phyloP scores from a whole-genome alignment of 495 filamentous ascomycete species.

The Bryoglossum gracile region DNA sequence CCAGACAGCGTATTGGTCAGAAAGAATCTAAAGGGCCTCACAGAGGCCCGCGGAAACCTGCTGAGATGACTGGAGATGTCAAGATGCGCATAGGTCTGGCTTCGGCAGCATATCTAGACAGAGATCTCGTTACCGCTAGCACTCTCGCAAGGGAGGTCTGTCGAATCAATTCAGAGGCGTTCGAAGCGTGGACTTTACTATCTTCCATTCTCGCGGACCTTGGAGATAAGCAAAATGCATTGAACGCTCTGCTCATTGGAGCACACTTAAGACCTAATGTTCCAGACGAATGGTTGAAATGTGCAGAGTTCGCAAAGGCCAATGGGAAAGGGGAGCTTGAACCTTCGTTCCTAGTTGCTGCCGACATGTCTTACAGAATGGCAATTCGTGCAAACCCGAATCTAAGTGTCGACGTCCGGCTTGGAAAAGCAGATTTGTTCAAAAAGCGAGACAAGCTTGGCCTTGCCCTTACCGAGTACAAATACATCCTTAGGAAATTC shows the following conservation, averaged over 20 bases:
- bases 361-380: slow-evolving; percentile 61
- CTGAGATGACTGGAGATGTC: slow-evolving; percentile 68
- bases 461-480: slow-evolving; percentile 56
- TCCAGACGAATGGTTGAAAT: slow-evolving; percentile 57
- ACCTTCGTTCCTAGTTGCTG: slow-evolving; percentile 43
- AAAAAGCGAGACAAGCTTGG: slow-evolving; percentile 48
- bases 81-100: slow-evolving; percentile 64
- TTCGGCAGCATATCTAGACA: slow-evolving; percentile 59
- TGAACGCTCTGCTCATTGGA: slow-evolving; percentile 61
- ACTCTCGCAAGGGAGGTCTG: slow-evolving; percentile 60
- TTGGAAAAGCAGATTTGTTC: slow-evolving; percentile 52
- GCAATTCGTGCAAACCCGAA: slow-evolving; percentile 55
- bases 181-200: slow-evolving; percentile 66
- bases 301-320: slow-evolving; percentile 59
- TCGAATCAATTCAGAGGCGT: slow-evolving; percentile 76
- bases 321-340: slow-evolving; percentile 50
- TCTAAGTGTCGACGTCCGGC: slow-evolving; percentile 51
- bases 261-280: slow-evolving; percentile 66
- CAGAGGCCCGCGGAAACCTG: slow-evolving; percentile 61
- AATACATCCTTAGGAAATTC: slow-evolving; percentile 48
- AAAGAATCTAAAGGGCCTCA: too few species aligned
- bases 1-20: too few species aligned
- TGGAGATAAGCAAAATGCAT: slow-evolving; percentile 58
- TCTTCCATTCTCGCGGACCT: slow-evolving; percentile 64
- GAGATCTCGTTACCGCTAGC: slow-evolving; percentile 56